Evolutionary conservation across 139 green algal genomes (phyloP), one percentile per base, ranked within the genome.

Genomic region (Volvox reticuliferus): DNA sequence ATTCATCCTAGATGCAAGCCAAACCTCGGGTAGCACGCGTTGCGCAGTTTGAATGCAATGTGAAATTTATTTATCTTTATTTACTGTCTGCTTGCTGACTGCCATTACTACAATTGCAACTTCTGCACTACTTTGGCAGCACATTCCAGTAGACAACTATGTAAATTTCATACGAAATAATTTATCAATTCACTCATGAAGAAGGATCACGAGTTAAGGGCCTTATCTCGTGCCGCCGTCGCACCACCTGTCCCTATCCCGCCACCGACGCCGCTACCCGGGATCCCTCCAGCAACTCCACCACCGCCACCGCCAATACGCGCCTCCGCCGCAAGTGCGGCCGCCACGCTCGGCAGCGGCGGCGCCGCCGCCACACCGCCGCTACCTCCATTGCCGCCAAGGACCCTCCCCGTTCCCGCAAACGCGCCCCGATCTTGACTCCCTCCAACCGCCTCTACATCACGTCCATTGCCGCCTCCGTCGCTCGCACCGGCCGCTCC

Each of bases 311-410:
- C 86, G 19, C 86, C 50, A 50, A 90, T 36, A 16, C 86, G 44
- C 28, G 86, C 86, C 73, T 90, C 86, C 22, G 86, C 86, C 86
- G 86, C 86, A 73, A 90, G 30, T 13, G 86, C 86, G 50, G 86
- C 86, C 21, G 86, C 86, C 50, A 63, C 63, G 20, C 73, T 63
- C 6, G 71, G 50, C 16, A 36, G 37, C n/a, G 26, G 13, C 28
- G 69, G 68, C 17, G 36, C 16, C 24, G 69, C 85, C 30, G 36
- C 16, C 24, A 9, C 69, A 20, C 67, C 26, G 37, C 69, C 37
- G 44, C 28, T 12, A 36, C 2, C 30, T 12, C 86, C 86, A 1
- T 44, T 50, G 44, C 28, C 19, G 6, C 86, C 86, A 1, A 90
- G 86, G n/a, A 83, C 71, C 20, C 86, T 26, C 0, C 50, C 86